These are phyloP conservation scores for Colletotrichum endophyticum DNA, from an alignment of 2,329 filamentous ascomycete species.

Conservation along the genomic window DNA sequence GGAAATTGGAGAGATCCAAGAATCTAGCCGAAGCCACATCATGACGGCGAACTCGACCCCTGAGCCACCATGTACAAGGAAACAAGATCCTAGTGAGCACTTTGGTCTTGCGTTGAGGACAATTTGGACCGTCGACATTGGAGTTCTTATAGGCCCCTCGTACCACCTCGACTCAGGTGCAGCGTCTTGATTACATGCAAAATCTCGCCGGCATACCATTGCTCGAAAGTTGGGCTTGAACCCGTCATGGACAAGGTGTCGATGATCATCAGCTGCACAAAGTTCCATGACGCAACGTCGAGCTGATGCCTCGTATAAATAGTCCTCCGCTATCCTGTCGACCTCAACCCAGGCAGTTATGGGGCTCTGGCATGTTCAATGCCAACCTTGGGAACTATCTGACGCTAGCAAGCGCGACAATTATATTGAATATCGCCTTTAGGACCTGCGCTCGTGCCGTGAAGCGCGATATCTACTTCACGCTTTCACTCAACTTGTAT, in stretches of 20 bases:
- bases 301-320: neutral
- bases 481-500: neutral
- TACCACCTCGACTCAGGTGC: fast-evolving
- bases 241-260: neutral
- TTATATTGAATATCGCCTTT: neutral
- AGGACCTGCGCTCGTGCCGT: neutral
- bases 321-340: neutral
- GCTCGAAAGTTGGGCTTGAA: too few relatives aligned
- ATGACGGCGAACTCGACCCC: too few relatives aligned
- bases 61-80: neutral
- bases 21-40: neutral
- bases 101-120: neutral
- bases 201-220: too few relatives aligned
- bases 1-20: neutral
- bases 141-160: neutral
- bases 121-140: neutral
- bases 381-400: neutral
- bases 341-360: neutral
- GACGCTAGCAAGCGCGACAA: neutral
- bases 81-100: fast-evolving
- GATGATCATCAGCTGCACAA: neutral
- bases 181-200: neutral
- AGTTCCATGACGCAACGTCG: fast-evolving
- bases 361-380: too few relatives aligned
- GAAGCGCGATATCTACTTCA: neutral